Evolutionary conservation across 345 rosid genomes (phyloP), one percentile per base, ranked within the genome.

Genomic region (Bretschneidera sinensis): DNA sequence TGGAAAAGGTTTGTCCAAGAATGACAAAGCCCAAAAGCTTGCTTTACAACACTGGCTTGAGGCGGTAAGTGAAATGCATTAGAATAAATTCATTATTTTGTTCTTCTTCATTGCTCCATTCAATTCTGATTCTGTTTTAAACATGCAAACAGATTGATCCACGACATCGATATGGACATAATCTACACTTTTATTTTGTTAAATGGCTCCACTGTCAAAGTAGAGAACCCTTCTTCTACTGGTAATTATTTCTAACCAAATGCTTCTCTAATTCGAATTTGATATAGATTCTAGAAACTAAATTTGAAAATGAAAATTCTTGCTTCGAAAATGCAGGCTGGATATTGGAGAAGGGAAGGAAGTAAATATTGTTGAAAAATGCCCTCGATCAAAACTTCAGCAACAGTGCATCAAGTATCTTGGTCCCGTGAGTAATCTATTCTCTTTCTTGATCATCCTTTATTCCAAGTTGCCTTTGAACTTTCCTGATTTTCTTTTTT

Each of bases 171-270:
- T 88, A 90, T 59, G 99, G 99, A 45, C 97, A 91, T 67, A 94
- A 88, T 78, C 70, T 94, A 34, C 96, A 88, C 58, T 88, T 83
- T 65, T 90, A 94, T 76, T 86, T 82, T 65, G 75, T 55, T n/a
- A 72, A 78, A 14, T 90, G 97, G 99, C 83, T 81, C 64, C 80
- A 82, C 23, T 86, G 88, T 59, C 90, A 85, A 67, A 85, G 95
- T 28, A 84, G 85, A 78, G 95, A 94, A 74, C 99, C 99, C 63
- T 94, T 94, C 81, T 94, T 94, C 74, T 94, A 91, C 79, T 91
- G 99, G 99, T 90, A 85, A 72, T 17, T n/a, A 55, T 59, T 69
- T 63, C 18, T 57, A 16, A 55, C 69, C 15, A 0, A 56, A 18
- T 66, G 61, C 52, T 48, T 48, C 19, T 14, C 8, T 11, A 17